Evolutionary conservation across 805 yeast genomes (phyloP).

Genomic region (Metschnikowia reukaufii): DNA sequence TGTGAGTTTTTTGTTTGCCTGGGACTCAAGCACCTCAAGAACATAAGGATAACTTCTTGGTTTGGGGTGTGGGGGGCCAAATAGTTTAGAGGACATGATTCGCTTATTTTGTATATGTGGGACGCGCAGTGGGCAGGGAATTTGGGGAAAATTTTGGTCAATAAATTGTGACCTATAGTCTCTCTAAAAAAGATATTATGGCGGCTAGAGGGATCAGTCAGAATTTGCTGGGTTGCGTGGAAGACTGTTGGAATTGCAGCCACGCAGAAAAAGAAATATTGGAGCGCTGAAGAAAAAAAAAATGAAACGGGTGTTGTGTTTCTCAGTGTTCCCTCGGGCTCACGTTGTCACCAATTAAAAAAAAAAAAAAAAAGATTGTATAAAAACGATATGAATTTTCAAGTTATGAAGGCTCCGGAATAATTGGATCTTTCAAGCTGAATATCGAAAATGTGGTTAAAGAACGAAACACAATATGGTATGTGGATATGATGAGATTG

Average conservation of each 20-base stretch:
- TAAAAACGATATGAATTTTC: not conserved
- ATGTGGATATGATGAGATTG: not conserved
- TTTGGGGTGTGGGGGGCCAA: constrained; percentile 29
- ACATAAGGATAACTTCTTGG: constrained; percentile 40
- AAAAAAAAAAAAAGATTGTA: not conserved
- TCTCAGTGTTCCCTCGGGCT: not conserved
- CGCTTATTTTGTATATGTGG: not conserved
- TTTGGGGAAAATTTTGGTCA: not conserved
- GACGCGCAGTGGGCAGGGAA: not conserved
- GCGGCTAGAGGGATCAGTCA: constrained; percentile 3
- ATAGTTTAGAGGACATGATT: constrained; percentile 12
- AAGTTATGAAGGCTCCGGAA: not conserved
- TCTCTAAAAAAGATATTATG: not conserved
- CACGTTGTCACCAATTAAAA: not conserved
- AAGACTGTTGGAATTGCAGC: constrained; percentile 9
- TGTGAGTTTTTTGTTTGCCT: constrained; percentile 42
- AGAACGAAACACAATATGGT: constrained; percentile 3
- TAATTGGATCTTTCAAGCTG: not conserved
- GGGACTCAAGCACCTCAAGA: constrained; percentile 49
- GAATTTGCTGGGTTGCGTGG: constrained; percentile 4
- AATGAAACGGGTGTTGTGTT: not conserved
- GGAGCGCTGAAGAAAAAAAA: not conserved
- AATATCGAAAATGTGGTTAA: not conserved
- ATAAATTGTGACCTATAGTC: not conserved
- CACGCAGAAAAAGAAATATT: constrained; percentile 5